Evolutionary conservation across 2,329 filamentous ascomycete species (phyloP), one percentile per base, ranked within the genome.

Genomic region (Fusarium sp.): DNA sequence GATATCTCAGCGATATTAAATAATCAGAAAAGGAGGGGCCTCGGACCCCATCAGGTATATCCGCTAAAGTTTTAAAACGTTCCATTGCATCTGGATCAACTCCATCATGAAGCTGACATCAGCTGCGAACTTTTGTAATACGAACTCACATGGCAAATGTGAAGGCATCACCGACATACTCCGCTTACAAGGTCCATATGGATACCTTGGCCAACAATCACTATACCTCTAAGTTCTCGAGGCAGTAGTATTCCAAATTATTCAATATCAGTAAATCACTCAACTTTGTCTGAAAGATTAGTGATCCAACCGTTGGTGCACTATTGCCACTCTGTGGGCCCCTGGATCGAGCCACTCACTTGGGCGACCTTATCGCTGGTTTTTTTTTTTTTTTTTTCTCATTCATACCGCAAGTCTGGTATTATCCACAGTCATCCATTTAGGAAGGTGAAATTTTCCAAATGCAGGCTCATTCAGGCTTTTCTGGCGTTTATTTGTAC

Each of bases 151-250:
- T 7, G 18, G 13, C 11, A n/a, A 18, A 30, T 46, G 44, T n/a
- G 17, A 46, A 15, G 12, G 17, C 17, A 14, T 30, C 17, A 6
- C 3, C 44, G 18, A 46, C 23, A 4, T 12, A 18, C 18, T 46
- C 17, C 44, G 12, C 26, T 30, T 46, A 7, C 1, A 26, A n/a
- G 18, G 26, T 5, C 18, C 26, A 30, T 23, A n/a, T 26, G 3
- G 4, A 30, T n/a, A 14, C 2, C 13, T n/a, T n/a, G 3, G 3
- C 18, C 9, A 27, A 12, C 3, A 12, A 6, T 6, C 7, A 9
- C 15, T 44, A 10, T 5, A 18, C 35, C 18, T 17, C 18, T 18
- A 18, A 9, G 6, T 12, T 12, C 18, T n/a, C 18, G 37, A 17
- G 12, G 17, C 11, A 18, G 7, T n/a, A 9, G 18, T 38, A 38